phyloP scores from a whole-genome alignment of 257 asterid genomes.

The Nicotiana otophora region DNA sequence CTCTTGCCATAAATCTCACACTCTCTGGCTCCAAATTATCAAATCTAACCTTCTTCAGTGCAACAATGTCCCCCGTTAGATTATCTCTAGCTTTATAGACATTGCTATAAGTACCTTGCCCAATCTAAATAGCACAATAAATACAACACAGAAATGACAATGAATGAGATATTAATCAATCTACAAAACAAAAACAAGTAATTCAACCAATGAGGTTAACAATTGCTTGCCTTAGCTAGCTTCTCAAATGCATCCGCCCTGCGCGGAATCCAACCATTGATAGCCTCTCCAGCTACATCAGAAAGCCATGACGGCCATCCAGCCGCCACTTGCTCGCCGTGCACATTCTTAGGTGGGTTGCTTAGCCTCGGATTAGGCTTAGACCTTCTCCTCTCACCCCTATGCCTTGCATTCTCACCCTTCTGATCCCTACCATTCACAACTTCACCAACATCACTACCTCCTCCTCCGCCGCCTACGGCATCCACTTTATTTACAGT shows the following conservation, averaged over 20 bases:
- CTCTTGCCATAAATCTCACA: constrained; percentile 89
- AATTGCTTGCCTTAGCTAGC: constrained; percentile 58
- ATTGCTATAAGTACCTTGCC: constrained; percentile 84
- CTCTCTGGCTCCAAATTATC: constrained; percentile 92
- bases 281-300: constrained; percentile 84
- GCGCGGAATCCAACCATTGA: constrained; percentile 83
- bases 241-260: constrained; percentile 84
- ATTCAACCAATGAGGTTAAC: constrained; percentile 10
- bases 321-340: constrained; percentile 90
- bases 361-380: constrained; percentile 78
- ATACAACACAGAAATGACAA: constrained; percentile 5
- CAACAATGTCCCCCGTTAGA: constrained; percentile 59
- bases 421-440: constrained; percentile 48
- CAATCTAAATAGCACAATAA: constrained; percentile 51
- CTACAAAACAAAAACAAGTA: constrained; percentile 10
- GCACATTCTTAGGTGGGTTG: constrained; percentile 70
- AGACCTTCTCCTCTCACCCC: constrained; percentile 67
- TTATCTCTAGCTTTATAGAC: constrained; percentile 85
- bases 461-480: constrained; percentile 18
- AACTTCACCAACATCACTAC: constrained; percentile 35
- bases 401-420: constrained; percentile 33
- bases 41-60: constrained; percentile 78
- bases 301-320: constrained; percentile 96
- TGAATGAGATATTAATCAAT: constrained; percentile 12
- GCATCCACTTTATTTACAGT: constrained; percentile 40